These are phyloP conservation scores for Ceratobasidium sp. DNA, from an alignment of 1,284 basidiomycete genomes.

Conservation along the genomic window DNA sequence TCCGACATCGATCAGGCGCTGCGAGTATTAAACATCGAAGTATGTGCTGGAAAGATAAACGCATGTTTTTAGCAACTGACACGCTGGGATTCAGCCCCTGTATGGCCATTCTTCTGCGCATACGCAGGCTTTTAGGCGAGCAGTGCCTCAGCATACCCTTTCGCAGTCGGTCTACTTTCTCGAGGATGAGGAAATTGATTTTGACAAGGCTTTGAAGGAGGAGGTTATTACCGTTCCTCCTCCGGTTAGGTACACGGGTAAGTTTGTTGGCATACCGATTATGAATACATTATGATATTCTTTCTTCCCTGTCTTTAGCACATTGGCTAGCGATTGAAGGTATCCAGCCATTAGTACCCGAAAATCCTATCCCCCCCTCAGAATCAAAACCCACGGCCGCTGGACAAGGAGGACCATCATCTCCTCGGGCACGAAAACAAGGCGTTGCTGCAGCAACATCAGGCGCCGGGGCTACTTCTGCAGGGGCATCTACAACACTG, in stretches of 20 bases:
- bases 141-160: constrained; percentile 61
- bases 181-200: constrained; percentile 98
- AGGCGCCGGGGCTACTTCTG: constrained; percentile 54
- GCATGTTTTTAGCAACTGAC: not conserved
- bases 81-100: constrained; percentile 62
- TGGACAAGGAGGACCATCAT: constrained; percentile 51
- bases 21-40: constrained; percentile 93
- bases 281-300: constrained; percentile 42
- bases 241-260: constrained; percentile 77
- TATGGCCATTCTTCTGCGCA: constrained; percentile 83
- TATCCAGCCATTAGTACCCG: constrained; percentile 95
- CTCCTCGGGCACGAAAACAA: constrained; percentile 52
- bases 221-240: constrained; percentile 84
- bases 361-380: constrained; percentile 81
- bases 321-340: constrained; percentile 99
- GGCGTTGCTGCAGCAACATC: constrained; percentile 55
- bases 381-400: constrained; percentile 18
- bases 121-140: constrained; percentile 79
- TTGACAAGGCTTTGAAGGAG: constrained; percentile 87
- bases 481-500: constrained; percentile 65
- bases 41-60: constrained; percentile 47
- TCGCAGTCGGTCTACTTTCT: constrained; percentile 87
- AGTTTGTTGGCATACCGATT: not conserved
- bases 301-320: constrained; percentile 58
- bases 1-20: constrained; percentile 95